Percentiles rank a stretch among this genome's conserved stretches.
Evolutionary conservation across 2,329 filamentous ascomycete species (phyloP).

Genomic region (Alternaria panax): DNA sequence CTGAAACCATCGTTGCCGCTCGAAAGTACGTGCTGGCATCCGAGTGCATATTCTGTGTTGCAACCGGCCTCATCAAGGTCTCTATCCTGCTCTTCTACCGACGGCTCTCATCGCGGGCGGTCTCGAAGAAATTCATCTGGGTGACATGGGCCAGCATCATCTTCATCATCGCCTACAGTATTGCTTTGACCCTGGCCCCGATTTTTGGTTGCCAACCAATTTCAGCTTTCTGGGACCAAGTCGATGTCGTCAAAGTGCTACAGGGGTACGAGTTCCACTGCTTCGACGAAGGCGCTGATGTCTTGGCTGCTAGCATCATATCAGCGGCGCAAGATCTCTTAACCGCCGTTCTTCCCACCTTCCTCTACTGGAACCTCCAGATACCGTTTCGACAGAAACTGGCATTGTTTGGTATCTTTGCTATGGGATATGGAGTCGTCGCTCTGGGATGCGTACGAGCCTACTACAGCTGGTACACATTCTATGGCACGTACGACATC

Average conservation of each 20-base stretch:
- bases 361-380: constrained; percentile 43
- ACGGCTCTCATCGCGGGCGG: constrained; percentile 34
- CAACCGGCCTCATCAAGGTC: constrained; percentile 42
- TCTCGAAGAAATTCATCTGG: constrained; percentile 36
- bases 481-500: constrained; percentile 41
- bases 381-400: constrained; percentile 40
- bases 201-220: constrained; percentile 42
- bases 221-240: constrained; percentile 43
- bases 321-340: constrained; percentile 39
- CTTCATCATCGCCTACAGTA: constrained; percentile 36
- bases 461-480: constrained; percentile 39
- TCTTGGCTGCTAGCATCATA: constrained; percentile 38
- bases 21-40: constrained; percentile 41
- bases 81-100: constrained; percentile 46
- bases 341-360: constrained; percentile 42
- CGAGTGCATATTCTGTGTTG: constrained; percentile 36
- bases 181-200: constrained; percentile 38
- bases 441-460: constrained; percentile 33
- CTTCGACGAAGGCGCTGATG: constrained; percentile 44
- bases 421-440: constrained; percentile 41
- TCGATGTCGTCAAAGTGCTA: constrained; percentile 21
- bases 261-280: constrained; percentile 39
- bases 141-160: constrained; percentile 36
- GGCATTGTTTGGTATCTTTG: constrained; percentile 41
- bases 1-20: constrained; percentile 20